These are phyloP conservation scores for Ceratocystis huliohia DNA, from an alignment of 2,329 filamentous ascomycete species.

Conservation along the genomic window DNA sequence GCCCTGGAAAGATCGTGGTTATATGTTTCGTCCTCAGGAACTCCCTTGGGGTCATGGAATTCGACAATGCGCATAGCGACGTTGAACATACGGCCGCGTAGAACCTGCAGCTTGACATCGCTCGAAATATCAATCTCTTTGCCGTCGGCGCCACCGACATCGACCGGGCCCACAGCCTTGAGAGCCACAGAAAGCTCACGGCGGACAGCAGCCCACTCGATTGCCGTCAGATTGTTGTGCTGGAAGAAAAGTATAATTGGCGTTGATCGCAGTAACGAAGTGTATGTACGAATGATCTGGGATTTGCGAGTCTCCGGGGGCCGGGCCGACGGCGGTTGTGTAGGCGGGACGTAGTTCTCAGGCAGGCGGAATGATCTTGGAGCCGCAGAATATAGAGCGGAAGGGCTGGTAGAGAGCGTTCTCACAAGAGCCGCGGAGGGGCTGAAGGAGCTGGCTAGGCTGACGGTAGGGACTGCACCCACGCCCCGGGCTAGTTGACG, in stretches of 20 bases:
- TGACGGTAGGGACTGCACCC: background rate
- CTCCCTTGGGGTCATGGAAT: conserved; percentile 51
- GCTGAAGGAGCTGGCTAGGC: background rate
- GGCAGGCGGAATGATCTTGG: conserved; percentile 29
- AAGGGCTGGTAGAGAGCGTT: conserved; percentile 7
- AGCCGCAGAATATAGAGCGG: conserved; percentile 25
- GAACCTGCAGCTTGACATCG: conserved; percentile 62
- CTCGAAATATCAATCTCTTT: conserved; percentile 40
- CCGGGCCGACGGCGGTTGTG: conserved; percentile 78
- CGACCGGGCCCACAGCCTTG: conserved; percentile 27
- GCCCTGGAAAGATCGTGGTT: conserved; percentile 42
- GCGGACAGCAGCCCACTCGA: conserved; percentile 42
- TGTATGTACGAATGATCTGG: conserved; percentile 75
- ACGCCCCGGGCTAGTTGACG: conserved; percentile 17
- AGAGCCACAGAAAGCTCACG: conserved; percentile 36
- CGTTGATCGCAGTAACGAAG: conserved; percentile 72
- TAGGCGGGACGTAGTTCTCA: conserved; percentile 45
- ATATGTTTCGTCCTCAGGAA: conserved; percentile 26
- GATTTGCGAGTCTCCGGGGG: conserved; percentile 78
- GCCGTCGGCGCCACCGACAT: conserved; percentile 25
- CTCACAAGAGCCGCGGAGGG: conserved; percentile 8
- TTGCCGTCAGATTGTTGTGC: conserved; percentile 55
- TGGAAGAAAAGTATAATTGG: conserved; percentile 77
- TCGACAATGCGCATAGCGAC: conserved; percentile 76
- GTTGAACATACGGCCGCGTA: conserved; percentile 81